These are phyloP conservation scores for Rhodotorula sp. DNA, from an alignment of 1,284 basidiomycete species.

Conservation along the genomic window DNA sequence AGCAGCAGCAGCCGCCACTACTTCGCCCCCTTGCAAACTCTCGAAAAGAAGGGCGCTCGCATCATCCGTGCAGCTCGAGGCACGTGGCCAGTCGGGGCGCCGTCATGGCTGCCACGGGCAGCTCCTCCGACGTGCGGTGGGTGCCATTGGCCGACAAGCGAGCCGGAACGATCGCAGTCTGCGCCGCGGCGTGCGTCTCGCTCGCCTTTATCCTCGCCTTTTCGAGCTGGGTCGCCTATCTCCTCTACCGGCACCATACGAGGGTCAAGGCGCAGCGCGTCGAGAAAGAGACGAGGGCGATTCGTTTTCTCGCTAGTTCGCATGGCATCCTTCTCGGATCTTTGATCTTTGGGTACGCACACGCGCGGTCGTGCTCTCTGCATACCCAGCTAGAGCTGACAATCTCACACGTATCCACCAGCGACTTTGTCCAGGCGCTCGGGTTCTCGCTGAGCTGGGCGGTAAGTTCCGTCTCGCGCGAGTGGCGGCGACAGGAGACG, in stretches of 20 bases:
- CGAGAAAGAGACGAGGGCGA: constrained; percentile 9
- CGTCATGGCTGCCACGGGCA: too few species aligned
- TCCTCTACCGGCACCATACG: constrained; percentile 8
- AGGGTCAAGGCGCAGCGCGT: neutral
- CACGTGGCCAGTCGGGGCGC: neutral
- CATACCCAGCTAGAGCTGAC: neutral
- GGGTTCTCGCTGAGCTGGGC: constrained; percentile 21
- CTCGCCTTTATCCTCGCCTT: constrained; percentile 1
- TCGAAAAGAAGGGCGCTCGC: too few species aligned
- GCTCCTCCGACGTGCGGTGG: neutral
- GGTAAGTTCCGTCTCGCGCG: neutral
- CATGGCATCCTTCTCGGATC: constrained; percentile 13
- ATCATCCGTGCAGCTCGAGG: neutral
- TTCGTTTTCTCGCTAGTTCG: constrained; percentile 10
- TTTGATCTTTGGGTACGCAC: constrained; percentile 4
- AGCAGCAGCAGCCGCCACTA: neutral
- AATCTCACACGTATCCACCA: neutral
- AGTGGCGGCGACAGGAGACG: too few species aligned
- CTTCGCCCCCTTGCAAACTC: neutral
- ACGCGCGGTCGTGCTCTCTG: neutral
- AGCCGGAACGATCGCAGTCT: constrained; percentile 19
- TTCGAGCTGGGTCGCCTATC: neutral
- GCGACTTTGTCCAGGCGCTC: constrained; percentile 21
- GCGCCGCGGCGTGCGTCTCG: constrained; percentile 6
- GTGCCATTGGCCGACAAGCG: constrained; percentile 11